Base-by-base conservation (phyloP, 805 yeast species). In the Komagataella pseudopastoris region DNA sequence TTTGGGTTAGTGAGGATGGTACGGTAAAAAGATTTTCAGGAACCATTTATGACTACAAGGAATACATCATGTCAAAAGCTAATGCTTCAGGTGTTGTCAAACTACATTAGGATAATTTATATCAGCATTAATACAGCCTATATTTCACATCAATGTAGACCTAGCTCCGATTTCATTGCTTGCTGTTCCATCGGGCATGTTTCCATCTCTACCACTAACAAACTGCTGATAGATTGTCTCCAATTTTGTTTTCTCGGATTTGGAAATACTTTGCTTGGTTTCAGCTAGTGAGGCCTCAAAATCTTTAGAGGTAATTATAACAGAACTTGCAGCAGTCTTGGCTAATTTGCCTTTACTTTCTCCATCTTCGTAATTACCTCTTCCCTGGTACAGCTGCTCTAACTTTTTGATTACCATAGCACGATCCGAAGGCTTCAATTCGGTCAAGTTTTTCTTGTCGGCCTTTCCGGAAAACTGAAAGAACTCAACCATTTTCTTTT, bases 1-100 rank as follows among this genome's bases (percentile, higher is more conserved):
- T 93, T 54, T 91, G 96, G 96, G 95, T 89, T 47, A 84, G 95
- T 66, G 99, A 93, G 63, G 76, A 80, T 52, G 93, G 91, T 52
- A 73, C 80, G 1, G 96, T 91, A 44, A 74, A 70, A 59, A 82
- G 83, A 65, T 87, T 87, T 71, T 74, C 75, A 14, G 99, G 99
- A 59, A 72, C 76, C 54, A 93, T 93, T 59, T 78, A 82, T 57
- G 98, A 80, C 59, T 93, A 93, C 70, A 93, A 89, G 76, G 84
- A 84, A 68, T 86, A 88, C 60, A 90, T 91, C 60, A 74, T 91
- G 61, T 75, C 77, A 43, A 69, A 77, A 57, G 96, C 98, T 4
- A 85, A 81, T 63, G 77, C 75, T 17, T 76, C 87, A 2, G 99
- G 99, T 70, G 96, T 91, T 52, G 96, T 91, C n/a, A 81, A 83